Base-by-base conservation (phyloP, 139 green algal species). In the Chlamydomonas applanata region DNA sequence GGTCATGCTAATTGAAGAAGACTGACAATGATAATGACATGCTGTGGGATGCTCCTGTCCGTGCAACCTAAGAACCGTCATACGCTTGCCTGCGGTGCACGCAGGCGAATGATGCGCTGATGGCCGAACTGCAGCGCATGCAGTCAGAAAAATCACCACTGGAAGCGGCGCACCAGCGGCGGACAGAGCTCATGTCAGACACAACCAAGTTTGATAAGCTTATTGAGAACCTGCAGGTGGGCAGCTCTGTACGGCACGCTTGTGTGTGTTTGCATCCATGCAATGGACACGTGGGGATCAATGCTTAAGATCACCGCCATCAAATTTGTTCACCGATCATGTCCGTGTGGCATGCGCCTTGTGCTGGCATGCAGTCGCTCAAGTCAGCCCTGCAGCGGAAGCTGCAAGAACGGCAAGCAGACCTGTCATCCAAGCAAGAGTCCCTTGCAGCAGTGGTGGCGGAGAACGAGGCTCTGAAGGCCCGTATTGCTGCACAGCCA, bases 211-310 rank as follows among this genome's bases (percentile, higher is more conserved):
- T 90, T 53, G 60, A 87, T 63, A 77, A 86, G 60, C 84, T 92
- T 54, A 82, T 94, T 45, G 82, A 88, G 40, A 86, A 88, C 59
- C 75, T 91, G 67, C 75, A 88, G 82, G 87, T 85, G 9, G 1
- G 77, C 0, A 19, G 19, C 25, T 32, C 40, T 49, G 40, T 7
- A 11, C 7, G 40, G 40, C 11, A 11, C 7, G 7, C 40, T n/a
- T n/a, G n/a, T n/a, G n/a, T n/a, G n/a, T n/a, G n/a, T n/a, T n/a
- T n/a, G n/a, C n/a, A n/a, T n/a, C n/a, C n/a, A n/a, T n/a, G n/a
- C n/a, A n/a, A n/a, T n/a, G n/a, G n/a, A n/a, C n/a, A n/a, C n/a
- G n/a, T n/a, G n/a, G n/a, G n/a, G n/a, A n/a, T n/a, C n/a, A n/a
- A n/a, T n/a, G n/a, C n/a, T n/a, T n/a, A n/a, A n/a, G n/a, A n/a